Percentiles rank a stretch among this genome's conserved stretches.
Conservation (phyloP, 148 eudicot species). For the Vaccinium corymbosum region DNA sequence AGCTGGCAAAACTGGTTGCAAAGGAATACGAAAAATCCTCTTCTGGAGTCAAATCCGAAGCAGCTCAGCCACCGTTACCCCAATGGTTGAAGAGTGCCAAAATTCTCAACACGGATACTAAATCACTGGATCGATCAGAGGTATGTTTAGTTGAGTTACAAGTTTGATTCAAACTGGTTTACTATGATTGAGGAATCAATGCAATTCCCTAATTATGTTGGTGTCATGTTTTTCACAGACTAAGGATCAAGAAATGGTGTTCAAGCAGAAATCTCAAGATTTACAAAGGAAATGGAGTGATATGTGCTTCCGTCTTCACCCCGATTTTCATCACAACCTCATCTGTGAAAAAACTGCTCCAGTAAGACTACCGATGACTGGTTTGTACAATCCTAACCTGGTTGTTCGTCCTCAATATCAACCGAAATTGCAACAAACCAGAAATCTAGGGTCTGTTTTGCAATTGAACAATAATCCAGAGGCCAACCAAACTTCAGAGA, state of each 20-base stretch:
- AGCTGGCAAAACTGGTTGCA: constrained; percentile 42
- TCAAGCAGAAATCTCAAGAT: constrained; percentile 64
- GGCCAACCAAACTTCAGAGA: constrained; percentile 18
- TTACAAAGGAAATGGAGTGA: constrained; percentile 90
- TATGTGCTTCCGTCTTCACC: constrained; percentile 67
- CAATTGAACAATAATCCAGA: constrained; percentile 40
- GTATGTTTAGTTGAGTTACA: constrained; percentile 26
- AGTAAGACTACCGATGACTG: constrained; percentile 47
- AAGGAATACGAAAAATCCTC: constrained; percentile 48
- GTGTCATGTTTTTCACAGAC: constrained; percentile 29
- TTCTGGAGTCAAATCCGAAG: constrained; percentile 40
- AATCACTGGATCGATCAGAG: constrained; percentile 36
- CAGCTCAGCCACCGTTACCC: constrained; percentile 46
- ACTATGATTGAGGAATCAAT: not conserved
- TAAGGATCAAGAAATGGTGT: constrained; percentile 47
- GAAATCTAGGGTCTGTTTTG: constrained; percentile 36
- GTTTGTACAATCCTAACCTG: constrained; percentile 57
- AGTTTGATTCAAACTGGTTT: not conserved
- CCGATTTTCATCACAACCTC: constrained; percentile 48
- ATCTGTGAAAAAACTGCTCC: constrained; percentile 42
- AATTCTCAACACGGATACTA: constrained; percentile 21
- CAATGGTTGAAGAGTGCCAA: constrained; percentile 79
- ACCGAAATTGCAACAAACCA: constrained; percentile 42
- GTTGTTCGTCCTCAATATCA: constrained; percentile 46
- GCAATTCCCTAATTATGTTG: constrained; percentile 2